Base-by-base conservation (phyloP, 163 green algal genomes). In the Scenedesmus sp. region DNA sequence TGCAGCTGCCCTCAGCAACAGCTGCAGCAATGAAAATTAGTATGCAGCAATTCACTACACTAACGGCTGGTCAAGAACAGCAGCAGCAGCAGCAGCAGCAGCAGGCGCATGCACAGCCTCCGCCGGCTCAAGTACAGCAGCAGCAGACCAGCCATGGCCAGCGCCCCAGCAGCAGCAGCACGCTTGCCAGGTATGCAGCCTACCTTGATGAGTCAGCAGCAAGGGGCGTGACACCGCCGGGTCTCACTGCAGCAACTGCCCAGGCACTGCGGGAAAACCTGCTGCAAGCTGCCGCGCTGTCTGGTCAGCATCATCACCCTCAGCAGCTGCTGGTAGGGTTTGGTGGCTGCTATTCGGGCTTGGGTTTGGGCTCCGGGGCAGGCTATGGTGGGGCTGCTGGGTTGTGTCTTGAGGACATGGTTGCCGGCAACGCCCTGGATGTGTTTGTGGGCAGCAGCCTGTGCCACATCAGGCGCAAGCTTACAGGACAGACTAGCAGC, bases 191-290 rank as follows among this genome's bases (percentile, higher is more conserved):
- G 35, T 81, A 81, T n/a, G 72, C 72, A 81, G 72, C 7, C 22
- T 81, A 49, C 72, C 72, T 81, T 81, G 72, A 42, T 68, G 46
- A 86, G 80, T 33, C 46, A 42, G 80, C 80, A 65, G 44, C 65
- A 43, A 33, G 30, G 1, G 33, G 53, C 35, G 5, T 65, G 26
- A 85, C 26, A 22, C 56, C 76, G 40, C 81, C 81, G 35, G 81
- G 82, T 9, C 82, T 87, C n/a, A 87, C 82, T 51, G n/a, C 61
- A 37, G 51, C 82, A 42, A 79, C 82, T 59, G 82, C 82, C 16
- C 20, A 22, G 26, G 40, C 33, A 1, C 51, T 87, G 33, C 49
- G 51, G 35, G 51, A 87, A 0, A 78, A 26, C n/a, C 18, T 87
- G 82, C 5, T 59, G 82, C 82, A 87, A 33, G 61, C 82, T 68